Evolutionary conservation across 2,329 filamentous ascomycete species (phyloP), one percentile per base, ranked within the genome.

Genomic region (Aspergillus melleus): DNA sequence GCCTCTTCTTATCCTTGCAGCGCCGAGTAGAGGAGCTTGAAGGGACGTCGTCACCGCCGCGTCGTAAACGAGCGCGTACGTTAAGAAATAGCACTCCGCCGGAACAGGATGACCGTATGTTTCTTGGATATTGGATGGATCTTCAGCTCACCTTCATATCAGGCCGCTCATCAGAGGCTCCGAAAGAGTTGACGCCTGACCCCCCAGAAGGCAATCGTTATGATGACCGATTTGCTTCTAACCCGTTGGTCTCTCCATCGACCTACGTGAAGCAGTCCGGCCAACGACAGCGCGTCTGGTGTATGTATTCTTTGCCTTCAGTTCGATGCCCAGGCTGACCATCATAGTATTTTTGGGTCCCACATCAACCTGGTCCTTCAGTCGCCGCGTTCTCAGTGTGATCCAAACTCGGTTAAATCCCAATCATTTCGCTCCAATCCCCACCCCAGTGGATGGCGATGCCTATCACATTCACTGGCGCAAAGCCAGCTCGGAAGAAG

Each of bases 321-420:
- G 0, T 6, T 16, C 0, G 4, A 16, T 6, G 5, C 4, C 42
- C n/a, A 39, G 22, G 16, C 51, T 59, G 26, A 63, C 46, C n/a
- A 14, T 24, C 14, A 2, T 26, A 83, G 81, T 77, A 54, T 84
- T 83, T 56, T 76, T 84, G 6, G 82, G 81, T 0, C 81, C 80
- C 1, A 83, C 82, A 0, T 84, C 82, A 2, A 84, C 82, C 26
- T 84, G 82, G 82, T 83, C 82, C 0, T 84, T 84, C 44, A 79
- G 78, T 20, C 74, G 81, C 9, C 77, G 80, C 8, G 74, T 83
- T 2, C 71, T 84, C 20, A 78, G 72, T 26, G 73, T 82, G 22
- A 78, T 80, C 0, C 80, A 83, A 49, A 76, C 81, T 57, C 76
- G 78, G 39, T 71, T 82, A 30, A 75, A 79, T 54, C 61, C 74